Conservation (phyloP, 176 grass and related monocot species). For the Phragmites australis region DNA sequence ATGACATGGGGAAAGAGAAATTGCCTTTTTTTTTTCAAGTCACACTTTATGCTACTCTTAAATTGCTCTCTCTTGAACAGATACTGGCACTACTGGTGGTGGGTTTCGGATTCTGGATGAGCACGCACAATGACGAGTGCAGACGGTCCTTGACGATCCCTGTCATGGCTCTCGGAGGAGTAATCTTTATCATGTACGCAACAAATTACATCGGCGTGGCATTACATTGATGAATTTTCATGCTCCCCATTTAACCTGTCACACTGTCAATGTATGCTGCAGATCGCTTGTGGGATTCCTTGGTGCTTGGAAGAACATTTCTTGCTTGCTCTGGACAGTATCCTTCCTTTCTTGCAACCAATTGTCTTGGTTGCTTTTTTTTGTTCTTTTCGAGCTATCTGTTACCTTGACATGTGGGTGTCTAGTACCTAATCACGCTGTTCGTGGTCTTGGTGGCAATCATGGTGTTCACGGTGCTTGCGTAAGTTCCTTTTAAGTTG, state of each 20-base stretch:
- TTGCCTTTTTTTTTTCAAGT: background rate
- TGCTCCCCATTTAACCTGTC: background rate
- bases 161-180: slow-evolving; percentile 77
- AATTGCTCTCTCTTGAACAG: slow-evolving; percentile 40
- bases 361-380: slow-evolving; percentile 1
- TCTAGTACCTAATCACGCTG: slow-evolving; percentile 82
- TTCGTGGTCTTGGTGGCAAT: slow-evolving; percentile 86
- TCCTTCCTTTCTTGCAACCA: slow-evolving; percentile 55
- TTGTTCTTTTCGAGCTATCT: slow-evolving; percentile 36
- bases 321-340: slow-evolving; percentile 88
- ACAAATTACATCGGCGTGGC: background rate
- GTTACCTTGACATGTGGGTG: slow-evolving; percentile 58
- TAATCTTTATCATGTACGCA: slow-evolving; percentile 83
- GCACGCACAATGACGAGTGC: slow-evolving; percentile 83
- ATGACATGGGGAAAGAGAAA: background rate
- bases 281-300: slow-evolving; percentile 93
- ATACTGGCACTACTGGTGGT: slow-evolving; percentile 80
- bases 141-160: slow-evolving; percentile 80
- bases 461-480: slow-evolving; percentile 87
- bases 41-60: background rate
- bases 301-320: slow-evolving; percentile 86
- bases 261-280: slow-evolving; percentile 33
- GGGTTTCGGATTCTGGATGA: slow-evolving; percentile 94
- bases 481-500: slow-evolving; percentile 60
- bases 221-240: background rate